Conservation (phyloP, 106 monocot genomes). For the Allium sativum region DNA sequence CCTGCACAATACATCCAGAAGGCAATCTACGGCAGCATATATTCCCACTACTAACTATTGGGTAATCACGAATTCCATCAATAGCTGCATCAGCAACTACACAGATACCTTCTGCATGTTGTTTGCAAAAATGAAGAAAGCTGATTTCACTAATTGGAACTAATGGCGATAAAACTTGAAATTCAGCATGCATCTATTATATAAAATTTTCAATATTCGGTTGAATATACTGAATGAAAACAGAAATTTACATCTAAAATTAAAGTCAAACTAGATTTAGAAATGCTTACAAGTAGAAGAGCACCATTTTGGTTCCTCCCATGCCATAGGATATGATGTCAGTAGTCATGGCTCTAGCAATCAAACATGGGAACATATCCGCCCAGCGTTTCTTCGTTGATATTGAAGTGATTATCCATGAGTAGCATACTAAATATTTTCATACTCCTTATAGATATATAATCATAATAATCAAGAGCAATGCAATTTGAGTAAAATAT, state of each 20-base stretch:
- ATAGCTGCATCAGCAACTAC: slow-evolving; percentile 58
- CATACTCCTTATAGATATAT: too few species aligned
- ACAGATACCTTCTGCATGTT: slow-evolving; percentile 53
- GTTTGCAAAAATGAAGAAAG: slow-evolving; percentile 71
- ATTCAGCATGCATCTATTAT: slow-evolving; percentile 57
- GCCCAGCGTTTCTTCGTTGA: slow-evolving; percentile 39
- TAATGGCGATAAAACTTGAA: slow-evolving; percentile 60
- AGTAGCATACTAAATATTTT: too few species aligned
- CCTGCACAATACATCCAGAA: slow-evolving; percentile 58
- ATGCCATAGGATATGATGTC: slow-evolving; percentile 49
- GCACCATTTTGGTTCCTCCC: slow-evolving; percentile 48
- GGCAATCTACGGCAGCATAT: slow-evolving; percentile 47
- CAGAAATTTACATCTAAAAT: background rate
- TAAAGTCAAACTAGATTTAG: background rate
- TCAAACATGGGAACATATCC: slow-evolving; percentile 49
- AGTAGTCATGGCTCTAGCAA: slow-evolving; percentile 29
- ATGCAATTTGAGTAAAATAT: too few species aligned
- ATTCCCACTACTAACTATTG: background rate
- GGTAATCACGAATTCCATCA: slow-evolving; percentile 19
- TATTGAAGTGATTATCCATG: background rate
- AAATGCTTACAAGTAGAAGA: slow-evolving; percentile 43
- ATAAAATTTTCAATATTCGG: background rate
- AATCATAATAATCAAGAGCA: too few species aligned
- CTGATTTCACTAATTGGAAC: slow-evolving; percentile 43
- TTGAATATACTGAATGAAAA: background rate